Evolutionary conservation across 208 protist genomes (phyloP).

Genomic region (Wallacemonas rigidus): DNA sequence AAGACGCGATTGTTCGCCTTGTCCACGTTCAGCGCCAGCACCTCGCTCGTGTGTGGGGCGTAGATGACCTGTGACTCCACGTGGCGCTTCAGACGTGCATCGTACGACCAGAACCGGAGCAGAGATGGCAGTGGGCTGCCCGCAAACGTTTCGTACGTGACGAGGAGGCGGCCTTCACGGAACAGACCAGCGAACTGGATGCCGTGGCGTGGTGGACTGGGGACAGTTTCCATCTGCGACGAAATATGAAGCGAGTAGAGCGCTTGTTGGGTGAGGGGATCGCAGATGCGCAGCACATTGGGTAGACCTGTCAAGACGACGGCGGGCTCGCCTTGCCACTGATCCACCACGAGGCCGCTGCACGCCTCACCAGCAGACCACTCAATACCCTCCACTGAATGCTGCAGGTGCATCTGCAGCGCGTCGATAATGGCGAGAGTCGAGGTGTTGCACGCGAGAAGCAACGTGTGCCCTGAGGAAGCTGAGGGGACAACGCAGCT

Average conservation of each 20-base stretch:
- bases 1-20: slow-evolving; percentile 67
- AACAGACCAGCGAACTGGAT: slow-evolving; percentile 79
- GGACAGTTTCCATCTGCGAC: slow-evolving; percentile 83
- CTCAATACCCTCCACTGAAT: slow-evolving; percentile 76
- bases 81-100: slow-evolving; percentile 51
- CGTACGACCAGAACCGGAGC: slow-evolving; percentile 85
- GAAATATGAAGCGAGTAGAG: slow-evolving; percentile 89
- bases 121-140: slow-evolving; percentile 58
- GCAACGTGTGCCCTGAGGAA: slow-evolving; percentile 41
- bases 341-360: slow-evolving; percentile 67
- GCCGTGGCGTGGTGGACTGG: slow-evolving; percentile 66
- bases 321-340: slow-evolving; percentile 71
- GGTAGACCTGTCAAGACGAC: slow-evolving; percentile 82
- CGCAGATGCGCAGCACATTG: slow-evolving; percentile 80
- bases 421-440: slow-evolving; percentile 75
- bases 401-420: slow-evolving; percentile 62
- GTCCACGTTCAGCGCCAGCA: slow-evolving; percentile 63
- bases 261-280: slow-evolving; percentile 85
- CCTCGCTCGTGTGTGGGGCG: slow-evolving; percentile 62
- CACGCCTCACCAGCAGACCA: slow-evolving; percentile 73
- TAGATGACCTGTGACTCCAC: slow-evolving; percentile 80
- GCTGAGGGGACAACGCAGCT: slow-evolving; percentile 43
- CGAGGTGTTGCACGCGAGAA: slow-evolving; percentile 66
- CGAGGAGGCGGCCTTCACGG: slow-evolving; percentile 58
- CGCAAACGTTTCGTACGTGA: slow-evolving; percentile 84